phyloP scores from a whole-genome alignment of 140 eudicot species.

The Oenanthe javanica region DNA sequence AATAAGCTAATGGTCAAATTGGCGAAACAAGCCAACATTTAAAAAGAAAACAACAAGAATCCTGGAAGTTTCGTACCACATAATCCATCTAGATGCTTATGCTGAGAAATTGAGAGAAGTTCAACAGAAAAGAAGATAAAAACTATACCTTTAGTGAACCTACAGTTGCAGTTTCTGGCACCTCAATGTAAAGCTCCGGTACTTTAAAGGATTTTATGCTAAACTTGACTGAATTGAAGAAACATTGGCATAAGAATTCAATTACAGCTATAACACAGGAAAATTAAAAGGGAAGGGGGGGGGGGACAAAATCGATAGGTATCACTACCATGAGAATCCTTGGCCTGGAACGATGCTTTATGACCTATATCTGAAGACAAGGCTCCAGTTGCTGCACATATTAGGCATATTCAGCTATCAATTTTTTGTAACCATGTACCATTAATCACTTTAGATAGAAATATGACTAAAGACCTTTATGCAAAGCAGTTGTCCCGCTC shows the following conservation, averaged over 20 bases:
- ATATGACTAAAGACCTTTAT: slow-evolving; percentile 38
- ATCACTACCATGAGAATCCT: slow-evolving; percentile 43
- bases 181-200: slow-evolving; percentile 88
- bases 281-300: not conserved
- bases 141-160: slow-evolving; percentile 79
- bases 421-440: not conserved
- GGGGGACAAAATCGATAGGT: not conserved
- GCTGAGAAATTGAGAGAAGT: not conserved
- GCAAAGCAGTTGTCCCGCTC: slow-evolving; percentile 24
- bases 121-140: not conserved
- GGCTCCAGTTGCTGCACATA: slow-evolving; percentile 33
- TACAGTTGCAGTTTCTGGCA: slow-evolving; percentile 86
- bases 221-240: slow-evolving; percentile 52
- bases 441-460: not conserved
- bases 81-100: no score
- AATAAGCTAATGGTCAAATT: not conserved
- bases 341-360: slow-evolving; percentile 25
- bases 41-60: not conserved
- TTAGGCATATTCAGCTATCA: not conserved
- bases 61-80: not conserved
- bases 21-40: not conserved
- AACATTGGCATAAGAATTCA: slow-evolving; percentile 22
- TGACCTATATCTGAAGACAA: slow-evolving; percentile 32
- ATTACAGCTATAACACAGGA: not conserved
- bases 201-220: slow-evolving; percentile 87